Conservation (phyloP, 768 basidiomycete species). For the Suillus spraguei region DNA sequence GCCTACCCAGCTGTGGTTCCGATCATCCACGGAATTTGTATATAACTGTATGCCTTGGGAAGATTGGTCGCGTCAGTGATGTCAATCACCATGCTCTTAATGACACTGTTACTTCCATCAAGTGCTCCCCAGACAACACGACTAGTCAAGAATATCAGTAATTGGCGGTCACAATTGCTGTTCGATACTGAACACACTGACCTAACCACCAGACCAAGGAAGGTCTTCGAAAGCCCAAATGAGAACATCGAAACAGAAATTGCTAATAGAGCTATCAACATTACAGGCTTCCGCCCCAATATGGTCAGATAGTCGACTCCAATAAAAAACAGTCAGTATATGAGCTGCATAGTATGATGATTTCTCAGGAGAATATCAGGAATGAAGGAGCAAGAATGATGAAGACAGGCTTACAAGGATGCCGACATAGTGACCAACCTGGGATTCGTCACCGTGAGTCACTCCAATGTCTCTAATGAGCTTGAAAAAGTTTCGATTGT, state of each 20-base stretch:
- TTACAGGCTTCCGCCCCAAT: no score
- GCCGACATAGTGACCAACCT: constrained; percentile 50
- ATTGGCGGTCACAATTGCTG: not conserved
- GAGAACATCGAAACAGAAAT: no score
- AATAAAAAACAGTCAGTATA: no score
- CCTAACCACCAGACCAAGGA: no score
- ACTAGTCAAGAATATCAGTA: constrained; percentile 22
- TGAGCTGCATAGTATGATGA: no score
- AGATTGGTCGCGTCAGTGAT: constrained; percentile 37
- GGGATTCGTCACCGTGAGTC: constrained; percentile 46
- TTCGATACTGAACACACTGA: no score
- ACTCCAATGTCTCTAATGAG: constrained; percentile 34
- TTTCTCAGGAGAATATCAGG: constrained; percentile 19
- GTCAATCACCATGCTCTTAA: constrained; percentile 49
- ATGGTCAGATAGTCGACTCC: no score
- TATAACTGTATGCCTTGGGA: constrained; percentile 52
- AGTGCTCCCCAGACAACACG: constrained; percentile 48
- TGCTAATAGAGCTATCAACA: no score
- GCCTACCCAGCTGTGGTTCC: constrained; percentile 45
- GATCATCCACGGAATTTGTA: constrained; percentile 51
- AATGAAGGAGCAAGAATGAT: constrained; percentile 36
- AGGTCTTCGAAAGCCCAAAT: no score
- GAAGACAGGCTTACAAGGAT: no score
- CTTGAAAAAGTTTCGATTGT: constrained; percentile 12
- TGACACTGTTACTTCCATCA: constrained; percentile 55